Base-by-base conservation (phyloP, 1,139 yeast genomes). In the Taphrina betulina region DNA sequence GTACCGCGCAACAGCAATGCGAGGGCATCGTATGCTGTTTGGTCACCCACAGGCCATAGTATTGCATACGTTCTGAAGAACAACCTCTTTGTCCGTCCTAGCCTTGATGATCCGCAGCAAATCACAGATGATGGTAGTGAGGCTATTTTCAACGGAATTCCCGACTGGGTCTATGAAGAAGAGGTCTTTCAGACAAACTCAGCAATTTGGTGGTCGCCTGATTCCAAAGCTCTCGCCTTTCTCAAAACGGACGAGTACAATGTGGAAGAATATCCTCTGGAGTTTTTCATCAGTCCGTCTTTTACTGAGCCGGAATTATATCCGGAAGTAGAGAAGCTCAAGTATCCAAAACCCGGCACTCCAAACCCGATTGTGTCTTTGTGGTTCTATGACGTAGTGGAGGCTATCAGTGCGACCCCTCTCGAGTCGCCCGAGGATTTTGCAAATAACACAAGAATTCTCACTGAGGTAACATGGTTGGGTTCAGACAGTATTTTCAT, bases 101-200 rank as follows among this genome's bases (percentile, higher is more conserved):
- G 77, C 0, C 63, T 65, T 23, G 60, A 46, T 3, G 54, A 61
- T 12, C 64, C 61, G 3, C 64, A 60, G 0, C 77, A 74, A 64
- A 70, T 92, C 10, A 88, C 97, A 0, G 59, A 65, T 1, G 89
- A 81, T 64, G 96, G 96, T 0, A 78, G 84, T 3, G 54, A 58
- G 24, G 71, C 77, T 43, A 73, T 87, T n/a, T 79, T 82, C 64
- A 88, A 92, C 66, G 99, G 95, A 0, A 83, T 81, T 60, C 85
- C 96, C 0, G 98, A 92, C 65, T 92, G 98, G 98, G 87, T 92
- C 0, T 92, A 92, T 66, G 98, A 92, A 68, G 98, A 94, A 65
- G 98, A 94, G 65, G 89, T 92, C 0, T 68, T 83, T 3, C 75
- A 78, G 0, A 72, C 75, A 3, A 87, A 84, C 62, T 72, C 72